phyloP scores from a whole-genome alignment of 495 filamentous ascomycete species.

The Hypoxylon crocopeplum region DNA sequence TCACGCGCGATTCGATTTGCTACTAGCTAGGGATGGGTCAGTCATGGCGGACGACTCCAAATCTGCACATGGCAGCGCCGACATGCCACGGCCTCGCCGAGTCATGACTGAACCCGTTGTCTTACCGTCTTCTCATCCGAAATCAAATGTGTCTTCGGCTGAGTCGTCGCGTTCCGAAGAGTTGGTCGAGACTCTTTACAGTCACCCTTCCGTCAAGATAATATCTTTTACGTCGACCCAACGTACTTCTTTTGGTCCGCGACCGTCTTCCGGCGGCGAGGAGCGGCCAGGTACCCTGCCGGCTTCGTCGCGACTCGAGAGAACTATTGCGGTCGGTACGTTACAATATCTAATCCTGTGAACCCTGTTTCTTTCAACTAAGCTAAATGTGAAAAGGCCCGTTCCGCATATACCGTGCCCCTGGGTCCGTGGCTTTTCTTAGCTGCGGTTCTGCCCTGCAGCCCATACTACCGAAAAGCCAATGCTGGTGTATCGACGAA shows the following conservation, averaged over 20 bases:
- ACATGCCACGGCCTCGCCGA: slow-evolving; percentile 46
- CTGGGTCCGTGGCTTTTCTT: slow-evolving; percentile 82
- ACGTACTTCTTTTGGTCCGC: slow-evolving; percentile 43
- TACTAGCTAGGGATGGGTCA: slow-evolving; percentile 9
- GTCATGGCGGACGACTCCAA: slow-evolving; percentile 25
- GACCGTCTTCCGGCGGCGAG: slow-evolving; percentile 41
- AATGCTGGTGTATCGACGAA: slow-evolving; percentile 91
- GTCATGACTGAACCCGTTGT: slow-evolving; percentile 47
- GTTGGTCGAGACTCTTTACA: slow-evolving; percentile 73
- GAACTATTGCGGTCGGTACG: slow-evolving; percentile 79
- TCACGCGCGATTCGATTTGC: slow-evolving; percentile 6
- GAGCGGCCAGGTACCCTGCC: slow-evolving; percentile 64
- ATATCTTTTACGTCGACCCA: slow-evolving; percentile 66
- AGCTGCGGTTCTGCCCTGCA: slow-evolving; percentile 81
- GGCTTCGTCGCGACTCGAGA: slow-evolving; percentile 77
- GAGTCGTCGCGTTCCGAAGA: slow-evolving; percentile 37
- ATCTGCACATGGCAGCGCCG: slow-evolving; percentile 3
- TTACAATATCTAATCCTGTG: slow-evolving; percentile 9
- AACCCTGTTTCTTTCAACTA: slow-evolving; percentile 8
- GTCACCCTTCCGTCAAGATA: slow-evolving; percentile 69
- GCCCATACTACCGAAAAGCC: slow-evolving; percentile 84
- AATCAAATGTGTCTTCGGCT: slow-evolving; percentile 12
- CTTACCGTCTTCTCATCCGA: slow-evolving; percentile 26
- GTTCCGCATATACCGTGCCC: slow-evolving; percentile 79
- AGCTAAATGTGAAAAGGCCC: slow-evolving; percentile 58